A percentile compares a stretch with the other conserved stretches of the same genome.
phyloP scores from a whole-genome alignment of 441 rosid genomes.

The Manihot esculenta region DNA sequence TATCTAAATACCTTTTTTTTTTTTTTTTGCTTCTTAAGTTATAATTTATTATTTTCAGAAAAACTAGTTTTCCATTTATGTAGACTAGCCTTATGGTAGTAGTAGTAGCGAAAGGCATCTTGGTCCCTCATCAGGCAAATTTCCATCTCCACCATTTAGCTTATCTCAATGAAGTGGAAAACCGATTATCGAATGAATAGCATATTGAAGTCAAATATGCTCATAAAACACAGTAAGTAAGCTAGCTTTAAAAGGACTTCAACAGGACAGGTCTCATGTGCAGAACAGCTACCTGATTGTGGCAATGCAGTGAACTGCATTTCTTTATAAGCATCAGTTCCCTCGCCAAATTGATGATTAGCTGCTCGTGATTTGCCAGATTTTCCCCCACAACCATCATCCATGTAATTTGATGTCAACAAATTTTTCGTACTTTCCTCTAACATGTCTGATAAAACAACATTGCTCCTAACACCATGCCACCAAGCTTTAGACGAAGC shows the following conservation, averaged over 20 bases:
- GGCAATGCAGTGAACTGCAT: slow-evolving; percentile 15
- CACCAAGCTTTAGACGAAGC: slow-evolving; percentile 38
- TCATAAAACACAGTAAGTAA: background rate
- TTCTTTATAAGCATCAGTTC: slow-evolving; percentile 21
- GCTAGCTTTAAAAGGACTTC: background rate
- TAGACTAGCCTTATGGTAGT: too few species aligned
- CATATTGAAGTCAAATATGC: background rate
- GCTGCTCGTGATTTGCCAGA: slow-evolving; percentile 11
- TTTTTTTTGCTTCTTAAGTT: too few species aligned
- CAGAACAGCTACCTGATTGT: slow-evolving; percentile 38
- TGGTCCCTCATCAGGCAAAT: too few species aligned
- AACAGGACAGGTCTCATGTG: background rate
- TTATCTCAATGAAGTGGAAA: slow-evolving; percentile 5
- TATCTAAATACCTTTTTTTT: too few species aligned
- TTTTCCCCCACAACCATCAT: slow-evolving; percentile 22
- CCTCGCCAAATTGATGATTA: slow-evolving; percentile 9
- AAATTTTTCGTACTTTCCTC: slow-evolving; percentile 19
- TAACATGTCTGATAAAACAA: slow-evolving; percentile 11
- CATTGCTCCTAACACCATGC: slow-evolving; percentile 21
- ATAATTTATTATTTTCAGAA: too few species aligned
- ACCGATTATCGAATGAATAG: background rate
- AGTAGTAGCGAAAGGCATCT: too few species aligned
- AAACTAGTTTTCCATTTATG: too few species aligned
- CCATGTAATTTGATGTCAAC: slow-evolving; percentile 12
- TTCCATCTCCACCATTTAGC: too few species aligned